These are phyloP conservation scores for Tetradesmus obliquus DNA, from an alignment of 139 green algal species.

Conservation along the genomic window DNA sequence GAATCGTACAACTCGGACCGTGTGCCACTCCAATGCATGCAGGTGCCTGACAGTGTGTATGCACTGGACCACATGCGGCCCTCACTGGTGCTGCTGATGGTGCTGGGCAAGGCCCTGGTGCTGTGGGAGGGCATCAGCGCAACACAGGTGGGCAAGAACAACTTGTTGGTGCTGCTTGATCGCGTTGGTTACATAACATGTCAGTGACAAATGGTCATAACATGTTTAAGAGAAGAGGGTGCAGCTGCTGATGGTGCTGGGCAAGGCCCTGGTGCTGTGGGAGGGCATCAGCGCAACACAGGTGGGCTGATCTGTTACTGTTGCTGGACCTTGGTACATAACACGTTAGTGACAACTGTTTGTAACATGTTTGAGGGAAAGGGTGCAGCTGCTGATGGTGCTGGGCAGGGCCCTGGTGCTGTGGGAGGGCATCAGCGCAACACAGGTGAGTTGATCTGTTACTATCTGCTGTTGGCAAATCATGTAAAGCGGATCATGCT, in stretches of 20 bases:
- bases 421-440: conserved; percentile 83
- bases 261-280: conserved; percentile 89
- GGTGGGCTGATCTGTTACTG: conserved; percentile 50
- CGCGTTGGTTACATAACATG: too few relatives aligned
- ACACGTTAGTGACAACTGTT: too few relatives aligned
- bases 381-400: conserved; percentile 73
- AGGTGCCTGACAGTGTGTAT: conserved; percentile 74
- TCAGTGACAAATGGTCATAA: too few relatives aligned
- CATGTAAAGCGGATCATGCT: neutral
- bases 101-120: conserved; percentile 85
- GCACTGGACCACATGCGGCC: conserved; percentile 84
- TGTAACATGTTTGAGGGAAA: neutral
- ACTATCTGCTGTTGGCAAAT: neutral
- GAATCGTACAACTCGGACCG: neutral
- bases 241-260: conserved; percentile 87
- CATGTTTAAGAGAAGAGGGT: conserved; percentile 28
- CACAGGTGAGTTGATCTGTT: conserved; percentile 52
- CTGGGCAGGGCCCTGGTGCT: conserved; percentile 86
- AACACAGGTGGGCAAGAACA: conserved; percentile 55
- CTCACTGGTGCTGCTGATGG: conserved; percentile 90
- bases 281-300: conserved; percentile 68
- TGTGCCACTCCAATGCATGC: neutral
- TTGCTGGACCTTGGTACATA: neutral
- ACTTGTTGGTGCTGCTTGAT: neutral
- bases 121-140: conserved; percentile 88